Conservation (phyloP, 2,329 filamentous ascomycete genomes). For the Monosporascus sp. region DNA sequence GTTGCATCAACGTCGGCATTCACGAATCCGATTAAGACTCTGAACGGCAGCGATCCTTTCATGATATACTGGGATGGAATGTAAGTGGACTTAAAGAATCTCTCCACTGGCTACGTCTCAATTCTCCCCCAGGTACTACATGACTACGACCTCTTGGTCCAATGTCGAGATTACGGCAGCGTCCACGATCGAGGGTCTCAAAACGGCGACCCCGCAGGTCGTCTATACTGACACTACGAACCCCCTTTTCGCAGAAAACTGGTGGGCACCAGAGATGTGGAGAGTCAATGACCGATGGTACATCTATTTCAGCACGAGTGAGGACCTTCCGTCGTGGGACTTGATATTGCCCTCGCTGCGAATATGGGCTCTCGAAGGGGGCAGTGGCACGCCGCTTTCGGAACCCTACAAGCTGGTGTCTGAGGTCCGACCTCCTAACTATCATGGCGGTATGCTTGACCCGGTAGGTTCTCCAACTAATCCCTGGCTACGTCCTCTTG, state of each 20-base stretch:
- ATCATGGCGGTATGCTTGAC: conserved; percentile 11
- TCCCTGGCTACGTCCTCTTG: background rate
- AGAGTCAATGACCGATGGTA: conserved; percentile 13
- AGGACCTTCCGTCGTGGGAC: conserved; percentile 8
- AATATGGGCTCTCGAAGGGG: conserved; percentile 8
- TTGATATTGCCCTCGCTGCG: conserved; percentile 10
- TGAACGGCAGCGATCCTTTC: conserved; percentile 4
- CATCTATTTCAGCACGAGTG: conserved; percentile 13
- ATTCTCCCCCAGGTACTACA: conserved; percentile 7
- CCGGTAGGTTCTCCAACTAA: background rate
- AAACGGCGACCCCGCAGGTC: conserved; percentile 4
- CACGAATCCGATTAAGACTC: conserved; percentile 5
- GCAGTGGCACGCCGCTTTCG: conserved; percentile 6
- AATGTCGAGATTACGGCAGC: conserved; percentile 10
- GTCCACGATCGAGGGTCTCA: conserved; percentile 12
- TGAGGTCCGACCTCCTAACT: conserved; percentile 9
- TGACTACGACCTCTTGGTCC: conserved; percentile 13
- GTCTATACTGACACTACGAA: conserved; percentile 9
- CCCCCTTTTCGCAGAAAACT: conserved; percentile 5
- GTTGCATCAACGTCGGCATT: background rate
- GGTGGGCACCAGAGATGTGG: conserved; percentile 16
- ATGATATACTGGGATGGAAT: conserved; percentile 4
- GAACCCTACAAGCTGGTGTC: conserved; percentile 6
- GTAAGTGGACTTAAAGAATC: background rate
- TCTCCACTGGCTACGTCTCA: background rate